These are phyloP conservation scores for Candida lessepsii DNA, from an alignment of 805 yeast species.

Conservation along the genomic window DNA sequence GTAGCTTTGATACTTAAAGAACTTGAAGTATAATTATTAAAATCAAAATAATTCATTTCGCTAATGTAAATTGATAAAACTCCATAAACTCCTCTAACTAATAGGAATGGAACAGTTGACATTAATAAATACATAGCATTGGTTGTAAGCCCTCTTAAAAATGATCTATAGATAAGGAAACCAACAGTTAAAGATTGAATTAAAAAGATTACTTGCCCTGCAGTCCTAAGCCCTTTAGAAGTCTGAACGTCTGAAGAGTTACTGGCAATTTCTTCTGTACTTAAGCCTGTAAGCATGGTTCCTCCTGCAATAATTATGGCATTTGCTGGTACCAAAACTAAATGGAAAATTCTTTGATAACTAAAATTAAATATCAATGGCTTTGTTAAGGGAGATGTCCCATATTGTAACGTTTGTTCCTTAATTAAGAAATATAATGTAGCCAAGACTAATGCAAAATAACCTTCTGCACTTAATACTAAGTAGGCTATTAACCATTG, in stretches of 20 bases:
- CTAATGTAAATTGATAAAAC: slow-evolving; percentile 30
- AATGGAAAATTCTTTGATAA: slow-evolving; percentile 20
- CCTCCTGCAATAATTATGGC: slow-evolving; percentile 22
- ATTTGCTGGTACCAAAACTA: slow-evolving; percentile 33
- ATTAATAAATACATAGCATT: slow-evolving; percentile 11
- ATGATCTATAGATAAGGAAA: slow-evolving; percentile 20
- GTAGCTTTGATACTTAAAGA: slow-evolving; percentile 13
- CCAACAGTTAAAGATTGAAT: slow-evolving; percentile 15
- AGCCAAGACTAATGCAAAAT: slow-evolving; percentile 32
- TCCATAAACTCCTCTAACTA: slow-evolving; percentile 39
- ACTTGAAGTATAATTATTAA: slow-evolving; percentile 25
- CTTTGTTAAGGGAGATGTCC: slow-evolving; percentile 27
- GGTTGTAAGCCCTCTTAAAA: slow-evolving; percentile 19
- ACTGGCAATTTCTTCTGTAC: slow-evolving; percentile 15
- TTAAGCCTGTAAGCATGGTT: slow-evolving; percentile 24
- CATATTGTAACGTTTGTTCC: slow-evolving; percentile 24
- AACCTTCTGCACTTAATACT: slow-evolving; percentile 41
- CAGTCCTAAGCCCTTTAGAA: slow-evolving; percentile 29
- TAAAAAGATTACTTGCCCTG: slow-evolving; percentile 34
- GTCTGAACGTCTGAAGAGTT: slow-evolving; percentile 7
- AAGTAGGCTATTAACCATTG: slow-evolving; percentile 40
- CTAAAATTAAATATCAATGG: slow-evolving; percentile 14
- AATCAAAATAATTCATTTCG: slow-evolving; percentile 32
- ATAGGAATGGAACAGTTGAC: slow-evolving; percentile 29
- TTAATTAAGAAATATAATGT: slow-evolving; percentile 25